Evolutionary conservation across 2,329 filamentous ascomycete species (phyloP).

Genomic region (Lasiodiplodia hormozganensis): DNA sequence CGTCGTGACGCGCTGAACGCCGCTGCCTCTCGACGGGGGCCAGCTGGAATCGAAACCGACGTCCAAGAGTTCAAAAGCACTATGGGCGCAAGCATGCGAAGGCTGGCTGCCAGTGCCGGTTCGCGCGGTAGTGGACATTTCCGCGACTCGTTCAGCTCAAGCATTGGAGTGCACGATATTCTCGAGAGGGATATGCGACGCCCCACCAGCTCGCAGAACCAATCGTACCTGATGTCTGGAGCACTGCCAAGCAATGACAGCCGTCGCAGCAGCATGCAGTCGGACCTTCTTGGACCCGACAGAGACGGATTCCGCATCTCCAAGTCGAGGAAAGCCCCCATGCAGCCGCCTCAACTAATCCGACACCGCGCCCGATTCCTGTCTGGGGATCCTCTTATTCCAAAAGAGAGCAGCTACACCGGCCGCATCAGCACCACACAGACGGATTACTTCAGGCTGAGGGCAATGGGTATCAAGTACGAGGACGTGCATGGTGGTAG

Average conservation of each 20-base stretch:
- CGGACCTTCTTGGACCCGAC: slow-evolving; percentile 9
- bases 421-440: slow-evolving; percentile 52
- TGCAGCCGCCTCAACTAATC: slow-evolving; percentile 10
- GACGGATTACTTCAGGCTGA: slow-evolving; percentile 59
- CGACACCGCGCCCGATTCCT: slow-evolving; percentile 23
- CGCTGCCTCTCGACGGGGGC: slow-evolving; percentile 1
- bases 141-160: slow-evolving; percentile 22
- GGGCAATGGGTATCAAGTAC: slow-evolving; percentile 56
- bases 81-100: slow-evolving; percentile 18
- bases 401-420: slow-evolving; percentile 32
- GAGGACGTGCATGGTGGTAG: slow-evolving; percentile 23
- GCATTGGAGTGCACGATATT: slow-evolving; percentile 19
- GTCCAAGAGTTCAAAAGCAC: slow-evolving; percentile 21
- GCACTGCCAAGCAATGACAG: not conserved
- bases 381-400: slow-evolving; percentile 27
- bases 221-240: slow-evolving; percentile 18
- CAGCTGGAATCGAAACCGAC: slow-evolving; percentile 8
- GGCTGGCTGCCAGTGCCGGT: slow-evolving; percentile 9
- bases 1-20: slow-evolving; percentile 12
- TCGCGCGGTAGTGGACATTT: not conserved
- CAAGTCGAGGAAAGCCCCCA: slow-evolving; percentile 14
- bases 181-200: slow-evolving; percentile 10
- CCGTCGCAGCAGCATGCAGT: slow-evolving; percentile 4
- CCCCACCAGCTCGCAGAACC: slow-evolving; percentile 9
- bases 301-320: slow-evolving; percentile 2